phyloP scores from a whole-genome alignment of 1,139 yeast genomes.

The Lodderomyces margitis region DNA sequence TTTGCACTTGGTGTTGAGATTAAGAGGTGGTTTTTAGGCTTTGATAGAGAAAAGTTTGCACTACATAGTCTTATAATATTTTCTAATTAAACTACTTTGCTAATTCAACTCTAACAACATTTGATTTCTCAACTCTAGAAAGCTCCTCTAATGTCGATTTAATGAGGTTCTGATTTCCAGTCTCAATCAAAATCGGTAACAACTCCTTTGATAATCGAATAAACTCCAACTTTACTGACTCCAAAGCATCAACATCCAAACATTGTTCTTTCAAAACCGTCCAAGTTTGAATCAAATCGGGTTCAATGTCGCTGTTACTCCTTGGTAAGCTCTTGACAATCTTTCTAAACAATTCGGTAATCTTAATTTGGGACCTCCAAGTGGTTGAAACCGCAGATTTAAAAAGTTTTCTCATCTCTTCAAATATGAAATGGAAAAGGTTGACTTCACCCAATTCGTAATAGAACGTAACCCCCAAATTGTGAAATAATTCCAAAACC shows the following conservation, averaged over 20 bases:
- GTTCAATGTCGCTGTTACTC: conserved; percentile 13
- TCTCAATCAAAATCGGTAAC: conserved; percentile 15
- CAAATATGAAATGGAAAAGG: conserved; percentile 27
- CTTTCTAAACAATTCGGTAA: conserved; percentile 35
- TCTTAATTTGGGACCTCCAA: conserved; percentile 57
- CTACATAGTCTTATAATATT: conserved; percentile 45
- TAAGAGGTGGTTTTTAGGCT: conserved; percentile 99
- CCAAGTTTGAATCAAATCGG: conserved; percentile 24
- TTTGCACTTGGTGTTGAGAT: conserved; percentile 92
- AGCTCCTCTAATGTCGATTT: conserved; percentile 27
- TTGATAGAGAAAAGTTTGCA: conserved; percentile 74
- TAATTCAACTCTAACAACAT: conserved; percentile 21
- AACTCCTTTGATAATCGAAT: conserved; percentile 30
- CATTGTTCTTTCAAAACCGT: conserved; percentile 26
- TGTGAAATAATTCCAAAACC: conserved; percentile 31
- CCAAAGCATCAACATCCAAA: conserved; percentile 50
- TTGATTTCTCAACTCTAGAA: conserved; percentile 25
- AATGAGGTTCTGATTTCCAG: conserved; percentile 10
- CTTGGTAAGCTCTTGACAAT: conserved; percentile 7
- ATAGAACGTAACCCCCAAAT: conserved; percentile 31
- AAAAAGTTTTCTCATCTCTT: conserved; percentile 22
- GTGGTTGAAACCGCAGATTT: conserved; percentile 37
- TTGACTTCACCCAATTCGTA: conserved; percentile 19
- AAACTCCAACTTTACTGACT: conserved; percentile 57
- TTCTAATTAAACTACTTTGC: neutral